Evolutionary conservation across 148 eudicot genomes (phyloP).

Genomic region (Arbutus unedo): DNA sequence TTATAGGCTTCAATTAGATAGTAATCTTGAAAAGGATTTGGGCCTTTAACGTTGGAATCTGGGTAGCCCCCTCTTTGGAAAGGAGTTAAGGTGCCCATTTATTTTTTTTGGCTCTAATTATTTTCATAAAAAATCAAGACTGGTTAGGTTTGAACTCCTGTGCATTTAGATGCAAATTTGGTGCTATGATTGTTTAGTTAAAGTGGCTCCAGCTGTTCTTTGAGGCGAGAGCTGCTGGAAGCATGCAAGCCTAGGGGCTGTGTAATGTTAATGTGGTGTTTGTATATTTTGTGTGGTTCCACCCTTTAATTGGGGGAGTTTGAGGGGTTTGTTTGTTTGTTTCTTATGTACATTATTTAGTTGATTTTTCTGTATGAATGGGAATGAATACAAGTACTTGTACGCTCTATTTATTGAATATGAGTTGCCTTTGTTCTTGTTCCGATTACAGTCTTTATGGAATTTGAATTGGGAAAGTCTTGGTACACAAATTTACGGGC

Average conservation of each 20-base stretch:
- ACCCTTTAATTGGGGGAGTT: background rate
- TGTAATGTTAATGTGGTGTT: conserved; percentile 20
- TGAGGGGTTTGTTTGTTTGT: conserved; percentile 7
- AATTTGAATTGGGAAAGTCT: too few species aligned
- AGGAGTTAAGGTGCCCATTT: background rate
- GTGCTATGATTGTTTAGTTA: background rate
- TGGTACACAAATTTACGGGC: too few species aligned
- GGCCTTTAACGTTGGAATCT: conserved; percentile 16
- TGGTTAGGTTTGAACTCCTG: background rate
- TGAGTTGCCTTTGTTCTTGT: background rate
- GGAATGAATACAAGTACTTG: conserved; percentile 2
- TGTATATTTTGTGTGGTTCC: conserved; percentile 14
- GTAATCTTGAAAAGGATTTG: conserved; percentile 16
- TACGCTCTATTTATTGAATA: background rate
- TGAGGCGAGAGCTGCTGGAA: conserved; percentile 17
- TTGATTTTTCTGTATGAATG: conserved; percentile 12
- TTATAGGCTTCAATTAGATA: conserved; percentile 51
- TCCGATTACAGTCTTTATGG: background rate
- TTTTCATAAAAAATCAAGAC: background rate
- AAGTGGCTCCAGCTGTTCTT: conserved; percentile 7
- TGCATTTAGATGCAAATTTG: conserved; percentile 5
- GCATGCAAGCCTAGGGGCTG: conserved; percentile 19
- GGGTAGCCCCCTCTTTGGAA: conserved; percentile 24
- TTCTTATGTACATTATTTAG: conserved; percentile 18
- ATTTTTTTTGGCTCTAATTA: background rate